Evolutionary conservation across 805 yeast genomes (phyloP), one percentile per base, ranked within the genome.

Genomic region (Lipomyces kockii): DNA sequence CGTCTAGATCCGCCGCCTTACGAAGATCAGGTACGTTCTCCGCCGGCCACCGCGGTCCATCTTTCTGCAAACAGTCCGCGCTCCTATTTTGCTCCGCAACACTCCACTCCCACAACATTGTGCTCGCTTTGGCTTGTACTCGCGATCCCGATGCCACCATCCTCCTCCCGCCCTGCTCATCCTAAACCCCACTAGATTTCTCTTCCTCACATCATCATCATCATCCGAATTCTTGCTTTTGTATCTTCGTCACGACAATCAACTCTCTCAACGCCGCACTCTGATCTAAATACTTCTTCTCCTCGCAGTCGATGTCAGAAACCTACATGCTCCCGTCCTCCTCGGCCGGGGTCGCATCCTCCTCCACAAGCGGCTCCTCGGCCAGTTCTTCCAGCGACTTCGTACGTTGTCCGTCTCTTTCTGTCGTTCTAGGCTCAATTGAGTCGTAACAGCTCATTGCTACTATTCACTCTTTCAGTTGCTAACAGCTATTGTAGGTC

Each of bases 351-450:
- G 65, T 57, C 32, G 63, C 59, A 61, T 65, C 55, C 52, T 25
- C 64, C 12, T 61, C 17, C 39, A 12, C 39, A 37, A 53, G 61
- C 43, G 27, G 62, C 52, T 64, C 62, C 58, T 62, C 65, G 54
- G 64, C 67, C 27, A 61, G 70, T 46, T 66, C 73, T 53, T 71
- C 73, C 51, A 67, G 69, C 46, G 73, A 71, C 60, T 71, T 71
- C 60, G 73, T 71, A 43, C 14, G 73, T 66, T 46, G n/a, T 35
- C 35, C 64, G 8, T 32, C 27, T 29, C 20, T 20, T 46, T 64
- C 29, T 34, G 27, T 20, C 51, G 14, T 22, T 11, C n/a, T 2
- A 49, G 12, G n/a, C 14, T 3, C 49, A 43, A 43, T n/a, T 43
- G 49, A 3, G 22, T n/a, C 12, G 20, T 14, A n/a, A 32, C 43